A percentile compares a stretch with the other conserved stretches of the same genome.
Evolutionary conservation across 2,329 filamentous ascomycete genomes (phyloP).

Genomic region (Chaetomiaceae sp.): DNA sequence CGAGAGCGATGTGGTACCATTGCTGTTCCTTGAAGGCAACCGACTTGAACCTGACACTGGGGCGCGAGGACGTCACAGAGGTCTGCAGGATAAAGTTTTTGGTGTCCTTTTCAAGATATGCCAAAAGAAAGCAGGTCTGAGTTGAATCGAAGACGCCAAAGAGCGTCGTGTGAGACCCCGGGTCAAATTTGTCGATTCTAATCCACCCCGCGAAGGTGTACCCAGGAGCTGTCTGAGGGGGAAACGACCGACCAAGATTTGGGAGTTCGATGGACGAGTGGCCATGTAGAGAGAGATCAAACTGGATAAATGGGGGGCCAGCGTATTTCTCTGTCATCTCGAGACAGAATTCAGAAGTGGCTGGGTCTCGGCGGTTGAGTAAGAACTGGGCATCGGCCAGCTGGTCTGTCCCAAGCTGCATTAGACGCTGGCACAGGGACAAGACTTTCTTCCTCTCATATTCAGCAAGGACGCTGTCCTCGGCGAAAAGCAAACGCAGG

Average conservation of each 20-base stretch:
- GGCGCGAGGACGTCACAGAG: constrained; percentile 76
- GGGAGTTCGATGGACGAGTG: constrained; percentile 87
- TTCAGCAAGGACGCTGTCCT: constrained; percentile 45
- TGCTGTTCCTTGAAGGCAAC: constrained; percentile 66
- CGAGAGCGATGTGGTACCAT: constrained; percentile 93
- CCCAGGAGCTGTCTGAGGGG: constrained; percentile 70
- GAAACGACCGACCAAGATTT: constrained; percentile 79
- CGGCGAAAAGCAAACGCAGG: constrained; percentile 55
- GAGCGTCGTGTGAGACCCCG: constrained; percentile 81
- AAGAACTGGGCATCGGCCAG: constrained; percentile 82
- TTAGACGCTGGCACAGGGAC: constrained; percentile 63
- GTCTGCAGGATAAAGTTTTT: constrained; percentile 94
- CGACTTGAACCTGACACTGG: constrained; percentile 90
- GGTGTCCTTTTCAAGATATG: constrained; percentile 90
- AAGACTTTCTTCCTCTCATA: constrained; percentile 57
- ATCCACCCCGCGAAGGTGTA: constrained; percentile 92
- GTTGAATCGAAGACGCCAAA: constrained; percentile 92
- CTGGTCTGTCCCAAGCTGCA: constrained; percentile 69
- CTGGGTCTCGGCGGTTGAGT: constrained; percentile 46
- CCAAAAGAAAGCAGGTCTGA: constrained; percentile 88
- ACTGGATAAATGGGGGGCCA: constrained; percentile 82
- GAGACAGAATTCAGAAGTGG: constrained; percentile 64
- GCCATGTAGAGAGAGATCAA: constrained; percentile 83
- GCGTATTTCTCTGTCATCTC: constrained; percentile 69
- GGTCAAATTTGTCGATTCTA: constrained; percentile 80